Evolutionary conservation across 2,329 filamentous ascomycete genomes (phyloP).

Genomic region (Aspergillus melleus): DNA sequence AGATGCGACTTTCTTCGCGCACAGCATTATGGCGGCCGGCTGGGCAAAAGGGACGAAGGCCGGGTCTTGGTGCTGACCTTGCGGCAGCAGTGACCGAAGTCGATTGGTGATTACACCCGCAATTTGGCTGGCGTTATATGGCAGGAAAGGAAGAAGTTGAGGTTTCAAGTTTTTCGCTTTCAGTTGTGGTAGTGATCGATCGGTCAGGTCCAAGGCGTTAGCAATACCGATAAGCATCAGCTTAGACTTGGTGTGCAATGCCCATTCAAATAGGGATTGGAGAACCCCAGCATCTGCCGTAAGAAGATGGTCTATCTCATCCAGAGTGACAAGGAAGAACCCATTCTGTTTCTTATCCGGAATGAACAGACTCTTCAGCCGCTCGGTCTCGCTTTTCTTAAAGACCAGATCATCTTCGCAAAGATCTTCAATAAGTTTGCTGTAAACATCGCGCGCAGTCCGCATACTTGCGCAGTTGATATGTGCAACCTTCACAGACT

Average conservation of each 20-base stretch:
- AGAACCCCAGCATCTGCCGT: conserved; percentile 85
- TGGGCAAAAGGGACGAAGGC: conserved; percentile 84
- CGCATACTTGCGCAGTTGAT: conserved; percentile 98
- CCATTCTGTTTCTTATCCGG: conserved; percentile 55
- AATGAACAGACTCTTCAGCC: conserved; percentile 70
- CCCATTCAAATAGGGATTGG: conserved; percentile 97
- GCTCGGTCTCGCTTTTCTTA: conserved; percentile 66
- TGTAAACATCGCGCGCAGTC: conserved; percentile 80
- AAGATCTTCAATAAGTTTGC: conserved; percentile 71
- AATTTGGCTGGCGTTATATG: conserved; percentile 86
- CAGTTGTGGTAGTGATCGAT: conserved; percentile 88
- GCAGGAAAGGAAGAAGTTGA: conserved; percentile 83
- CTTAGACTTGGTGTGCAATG: conserved; percentile 74
- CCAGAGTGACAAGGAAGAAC: conserved; percentile 80
- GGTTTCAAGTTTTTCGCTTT: conserved; percentile 93
- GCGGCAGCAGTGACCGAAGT: conserved; percentile 70
- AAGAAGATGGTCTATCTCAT: conserved; percentile 93
- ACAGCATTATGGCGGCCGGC: conserved; percentile 88
- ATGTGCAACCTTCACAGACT: conserved; percentile 67
- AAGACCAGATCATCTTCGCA: conserved; percentile 61
- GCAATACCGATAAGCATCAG: conserved; percentile 89
- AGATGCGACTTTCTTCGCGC: conserved; percentile 88
- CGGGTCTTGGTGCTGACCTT: conserved; percentile 41
- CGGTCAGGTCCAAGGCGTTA: conserved; percentile 92
- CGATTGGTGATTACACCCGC: conserved; percentile 82